Base-by-base conservation (phyloP, 2,329 filamentous ascomycete species). In the Onygenales sp. region DNA sequence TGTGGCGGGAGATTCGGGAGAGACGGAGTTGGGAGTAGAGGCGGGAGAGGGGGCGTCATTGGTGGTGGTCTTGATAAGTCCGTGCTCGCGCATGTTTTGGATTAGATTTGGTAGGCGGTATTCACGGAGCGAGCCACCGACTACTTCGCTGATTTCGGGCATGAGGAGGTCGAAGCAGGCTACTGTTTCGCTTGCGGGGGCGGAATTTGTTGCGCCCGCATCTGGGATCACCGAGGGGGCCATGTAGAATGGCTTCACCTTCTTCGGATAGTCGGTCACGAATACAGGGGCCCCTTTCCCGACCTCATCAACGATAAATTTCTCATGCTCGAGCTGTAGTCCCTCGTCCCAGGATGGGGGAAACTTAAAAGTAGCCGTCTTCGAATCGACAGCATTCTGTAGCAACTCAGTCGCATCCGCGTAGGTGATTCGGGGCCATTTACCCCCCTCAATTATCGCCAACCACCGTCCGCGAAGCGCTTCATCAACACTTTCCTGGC, bases 201-300 rank as follows among this genome's bases (percentile, higher is more conserved):
- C 50, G 6, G 52, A 62, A 49, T 52, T 50, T 14, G 14, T 17
- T 17, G 17, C 17, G 17, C 2, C 17, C 17, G 2, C 39, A 11
- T 50, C 45, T 17, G 63, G 41, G 14, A 49, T 43, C 17, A 61
- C 54, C 1, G 80, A 81, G 13, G 82, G 81, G 2, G 81, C 70
- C 87, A 90, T 91, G 70, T 91, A 98, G 72, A 97, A 98, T 9
- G 92, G 89, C 72, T 98, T 98, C 67, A 93, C 83, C 47, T 78
- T 75, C 59, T 82, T 82, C n/a, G 93, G 93, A 66, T 96, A 98
- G 68, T 96, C 79, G 11, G 91, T 97, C 59, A 98, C 84, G 66
- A 97, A 97, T 44, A 97, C 78, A 7, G 93, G 93, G 1, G 73
- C 71, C 14, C 78, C 77, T 47, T 79, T 73, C 59, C 84, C 84